These are phyloP conservation scores for Hibiscus tridactylites DNA, from an alignment of 345 rosid species.

Conservation along the genomic window DNA sequence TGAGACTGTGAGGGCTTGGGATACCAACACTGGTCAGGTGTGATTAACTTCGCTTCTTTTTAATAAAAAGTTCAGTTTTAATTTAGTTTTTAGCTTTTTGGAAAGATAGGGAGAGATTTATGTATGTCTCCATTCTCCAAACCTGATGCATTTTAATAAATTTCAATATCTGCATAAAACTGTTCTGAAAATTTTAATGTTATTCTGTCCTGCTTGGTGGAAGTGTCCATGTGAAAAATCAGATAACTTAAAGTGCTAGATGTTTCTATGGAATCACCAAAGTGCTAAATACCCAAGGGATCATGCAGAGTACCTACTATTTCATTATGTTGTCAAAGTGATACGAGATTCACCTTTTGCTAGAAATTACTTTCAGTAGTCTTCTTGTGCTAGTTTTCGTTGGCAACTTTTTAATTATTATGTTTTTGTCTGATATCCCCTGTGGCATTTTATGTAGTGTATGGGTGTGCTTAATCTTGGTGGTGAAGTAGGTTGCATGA, in stretches of 20 bases:
- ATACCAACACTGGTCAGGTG: constrained; percentile 92
- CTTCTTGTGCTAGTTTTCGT: not conserved
- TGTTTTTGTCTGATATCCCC: not conserved
- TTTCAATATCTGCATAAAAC: not conserved
- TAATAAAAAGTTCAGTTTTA: not conserved
- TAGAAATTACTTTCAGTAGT: not conserved
- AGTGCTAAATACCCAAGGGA: not conserved
- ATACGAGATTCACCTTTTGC: not conserved
- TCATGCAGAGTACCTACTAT: not conserved
- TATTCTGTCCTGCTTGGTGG: not conserved
- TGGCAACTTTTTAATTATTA: not conserved
- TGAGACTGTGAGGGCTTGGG: constrained; percentile 82
- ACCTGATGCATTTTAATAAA: not conserved
- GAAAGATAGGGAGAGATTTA: not conserved
- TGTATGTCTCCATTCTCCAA: not conserved
- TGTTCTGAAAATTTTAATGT: not conserved
- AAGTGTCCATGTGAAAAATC: not conserved
- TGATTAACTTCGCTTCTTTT: not conserved
- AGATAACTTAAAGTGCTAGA: not conserved
- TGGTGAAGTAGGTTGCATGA: constrained; percentile 88
- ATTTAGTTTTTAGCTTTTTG: not conserved
- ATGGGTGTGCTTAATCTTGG: constrained; percentile 52
- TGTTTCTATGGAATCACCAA: not conserved
- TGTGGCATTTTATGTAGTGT: constrained; percentile 43
- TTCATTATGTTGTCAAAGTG: not conserved